phyloP scores from a whole-genome alignment of 2,329 filamentous ascomycete genomes.

The Xylariaceae sp. region DNA sequence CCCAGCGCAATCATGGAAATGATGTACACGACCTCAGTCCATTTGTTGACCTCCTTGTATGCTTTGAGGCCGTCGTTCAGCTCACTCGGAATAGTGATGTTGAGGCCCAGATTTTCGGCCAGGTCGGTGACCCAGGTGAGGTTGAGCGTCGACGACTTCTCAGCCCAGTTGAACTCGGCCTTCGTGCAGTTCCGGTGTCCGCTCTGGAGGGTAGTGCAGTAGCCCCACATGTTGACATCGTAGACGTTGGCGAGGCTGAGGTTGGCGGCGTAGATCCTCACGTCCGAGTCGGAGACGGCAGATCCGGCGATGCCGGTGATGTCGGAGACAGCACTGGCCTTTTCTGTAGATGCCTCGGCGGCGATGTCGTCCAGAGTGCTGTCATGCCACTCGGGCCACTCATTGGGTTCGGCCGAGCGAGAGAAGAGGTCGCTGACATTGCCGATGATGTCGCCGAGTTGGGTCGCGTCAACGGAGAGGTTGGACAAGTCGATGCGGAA shows the following conservation, averaged over 20 bases:
- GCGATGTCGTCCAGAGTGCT: conserved; percentile 5
- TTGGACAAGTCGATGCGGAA: conserved; percentile 56
- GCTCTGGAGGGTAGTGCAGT: conserved; percentile 60
- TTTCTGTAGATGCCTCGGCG: conserved; percentile 1
- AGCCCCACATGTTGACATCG: conserved; percentile 78
- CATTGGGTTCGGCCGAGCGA: conserved; percentile 5
- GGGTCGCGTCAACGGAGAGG: conserved; percentile 43
- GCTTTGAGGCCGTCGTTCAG: conserved; percentile 60
- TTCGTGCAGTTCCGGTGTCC: conserved; percentile 60
- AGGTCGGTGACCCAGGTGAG: conserved; percentile 32
- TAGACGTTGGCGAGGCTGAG: conserved; percentile 68
- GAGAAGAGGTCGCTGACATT: conserved; percentile 9
- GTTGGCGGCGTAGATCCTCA: conserved; percentile 48
- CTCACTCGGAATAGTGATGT: conserved; percentile 59
- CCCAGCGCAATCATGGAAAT: conserved; percentile 63
- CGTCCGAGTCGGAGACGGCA: neutral
- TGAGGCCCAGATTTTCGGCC: conserved; percentile 37
- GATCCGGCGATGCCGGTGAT: conserved; percentile 17
- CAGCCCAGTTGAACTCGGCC: conserved; percentile 66
- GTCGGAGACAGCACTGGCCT: conserved; percentile 2
- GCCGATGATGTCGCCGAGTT: conserved; percentile 19
- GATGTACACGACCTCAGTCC: conserved; percentile 77
- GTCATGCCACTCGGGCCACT: conserved; percentile 16
- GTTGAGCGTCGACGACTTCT: conserved; percentile 55
- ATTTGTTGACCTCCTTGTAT: conserved; percentile 68